Conservation (phyloP, 306 rosid species). For the Pachyrhizus erosus region DNA sequence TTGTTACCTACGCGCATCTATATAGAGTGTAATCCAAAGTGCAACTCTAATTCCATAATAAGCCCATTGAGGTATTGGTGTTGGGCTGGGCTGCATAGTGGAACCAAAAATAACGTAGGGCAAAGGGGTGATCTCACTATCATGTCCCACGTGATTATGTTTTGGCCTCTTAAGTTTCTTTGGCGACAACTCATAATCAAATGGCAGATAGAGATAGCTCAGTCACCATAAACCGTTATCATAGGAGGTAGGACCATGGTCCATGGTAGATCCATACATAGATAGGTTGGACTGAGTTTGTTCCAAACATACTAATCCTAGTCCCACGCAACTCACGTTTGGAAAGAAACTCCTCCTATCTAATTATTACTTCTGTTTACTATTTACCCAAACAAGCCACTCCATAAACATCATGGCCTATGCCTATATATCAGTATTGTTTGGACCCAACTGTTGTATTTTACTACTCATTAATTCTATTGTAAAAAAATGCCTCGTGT, state of each 20-base stretch:
- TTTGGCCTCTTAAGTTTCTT: not conserved
- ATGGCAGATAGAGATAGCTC: not conserved
- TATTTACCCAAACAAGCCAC: no score
- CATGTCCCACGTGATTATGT: conserved; percentile 10
- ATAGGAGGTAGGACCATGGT: not conserved
- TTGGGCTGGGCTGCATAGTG: conserved; percentile 15
- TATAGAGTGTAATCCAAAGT: no score
- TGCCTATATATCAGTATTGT: no score
- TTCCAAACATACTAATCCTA: not conserved
- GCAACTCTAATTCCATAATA: not conserved
- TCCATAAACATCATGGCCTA: no score
- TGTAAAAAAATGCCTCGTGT: no score
- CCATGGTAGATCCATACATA: not conserved
- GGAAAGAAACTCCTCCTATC: no score
- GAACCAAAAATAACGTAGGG: not conserved
- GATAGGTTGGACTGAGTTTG: not conserved
- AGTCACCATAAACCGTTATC: not conserved
- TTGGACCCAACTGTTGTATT: not conserved
- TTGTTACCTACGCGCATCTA: no score
- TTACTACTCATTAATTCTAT: no score
- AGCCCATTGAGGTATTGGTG: not conserved
- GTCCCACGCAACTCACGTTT: not conserved
- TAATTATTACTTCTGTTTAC: no score
- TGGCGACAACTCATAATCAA: not conserved
- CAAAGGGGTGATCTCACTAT: not conserved